Percentiles rank a stretch among this genome's conserved stretches.
phyloP scores from a whole-genome alignment of 371 early-diverging fungal genomes.

The Umbelopsis sp. region DNA sequence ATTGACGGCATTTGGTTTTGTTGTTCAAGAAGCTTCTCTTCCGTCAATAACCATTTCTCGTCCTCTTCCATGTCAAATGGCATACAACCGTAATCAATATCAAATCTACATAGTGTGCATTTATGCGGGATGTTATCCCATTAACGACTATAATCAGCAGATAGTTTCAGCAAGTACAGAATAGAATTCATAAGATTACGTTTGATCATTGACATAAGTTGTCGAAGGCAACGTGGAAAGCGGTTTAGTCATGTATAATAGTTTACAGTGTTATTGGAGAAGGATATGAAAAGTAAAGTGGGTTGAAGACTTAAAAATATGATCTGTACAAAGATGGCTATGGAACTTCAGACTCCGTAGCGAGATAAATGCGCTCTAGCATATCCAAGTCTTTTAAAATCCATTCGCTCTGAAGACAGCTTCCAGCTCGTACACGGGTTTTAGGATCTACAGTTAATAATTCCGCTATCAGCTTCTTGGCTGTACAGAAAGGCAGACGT shows the following conservation, averaged over 20 bases:
- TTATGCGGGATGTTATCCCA: neutral
- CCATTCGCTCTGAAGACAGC: neutral
- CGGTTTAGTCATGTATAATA: no score
- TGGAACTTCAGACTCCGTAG: neutral
- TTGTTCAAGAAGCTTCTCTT: neutral
- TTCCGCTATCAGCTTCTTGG: neutral
- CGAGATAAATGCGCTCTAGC: neutral
- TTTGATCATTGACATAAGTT: no score
- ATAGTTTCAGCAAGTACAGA: no score
- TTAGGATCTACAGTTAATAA: neutral
- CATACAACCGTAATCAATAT: neutral
- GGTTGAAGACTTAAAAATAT: neutral
- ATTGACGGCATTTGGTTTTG: neutral
- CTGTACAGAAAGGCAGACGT: neutral
- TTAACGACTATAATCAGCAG: no score
- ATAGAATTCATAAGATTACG: no score
- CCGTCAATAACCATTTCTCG: neutral
- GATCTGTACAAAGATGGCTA: neutral
- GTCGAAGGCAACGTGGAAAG: no score
- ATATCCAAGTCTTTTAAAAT: neutral
- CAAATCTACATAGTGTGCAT: neutral
- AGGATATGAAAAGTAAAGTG: no score
- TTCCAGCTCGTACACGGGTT: neutral
- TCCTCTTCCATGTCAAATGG: neutral
- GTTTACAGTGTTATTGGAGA: no score